Conservation (phyloP, 1,284 basidiomycete genomes). For the Abortiporus biennis region DNA sequence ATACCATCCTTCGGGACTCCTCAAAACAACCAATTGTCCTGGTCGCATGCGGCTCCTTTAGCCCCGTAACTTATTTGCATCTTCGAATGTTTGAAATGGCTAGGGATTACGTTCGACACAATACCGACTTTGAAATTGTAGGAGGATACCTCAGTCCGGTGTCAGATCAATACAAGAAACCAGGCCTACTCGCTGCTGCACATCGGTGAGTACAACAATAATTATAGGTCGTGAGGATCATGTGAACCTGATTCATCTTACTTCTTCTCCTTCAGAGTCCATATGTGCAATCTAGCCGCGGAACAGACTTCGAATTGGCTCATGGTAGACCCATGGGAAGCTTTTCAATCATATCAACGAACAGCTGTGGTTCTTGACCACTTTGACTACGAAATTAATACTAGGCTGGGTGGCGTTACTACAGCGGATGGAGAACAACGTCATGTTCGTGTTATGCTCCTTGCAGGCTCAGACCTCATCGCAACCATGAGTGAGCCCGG, state of each 20-base stretch:
- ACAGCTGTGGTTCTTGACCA: slow-evolving; percentile 96
- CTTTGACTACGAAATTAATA: slow-evolving; percentile 92
- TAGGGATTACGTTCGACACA: slow-evolving; percentile 89
- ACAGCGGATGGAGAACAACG: slow-evolving; percentile 61
- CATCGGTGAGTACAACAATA: slow-evolving; percentile 58
- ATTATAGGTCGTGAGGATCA: not conserved
- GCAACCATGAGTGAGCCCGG: slow-evolving; percentile 99
- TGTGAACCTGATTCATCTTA: not conserved
- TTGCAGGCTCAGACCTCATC: slow-evolving; percentile 96
- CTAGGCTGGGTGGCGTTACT: slow-evolving; percentile 63
- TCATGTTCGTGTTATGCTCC: slow-evolving; percentile 79
- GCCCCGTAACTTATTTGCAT: slow-evolving; percentile 76
- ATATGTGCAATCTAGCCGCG: slow-evolving; percentile 85
- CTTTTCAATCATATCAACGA: slow-evolving; percentile 89
- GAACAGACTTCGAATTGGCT: slow-evolving; percentile 76
- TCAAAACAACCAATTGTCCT: slow-evolving; percentile 69
- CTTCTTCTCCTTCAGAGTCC: slow-evolving; percentile 44
- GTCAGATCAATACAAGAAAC: slow-evolving; percentile 90
- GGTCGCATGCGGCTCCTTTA: slow-evolving; percentile 79
- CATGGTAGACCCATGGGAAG: slow-evolving; percentile 98
- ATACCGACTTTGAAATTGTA: slow-evolving; percentile 89
- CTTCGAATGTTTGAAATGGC: slow-evolving; percentile 99
- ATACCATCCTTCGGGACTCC: slow-evolving; percentile 50
- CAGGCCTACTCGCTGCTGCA: slow-evolving; percentile 74
- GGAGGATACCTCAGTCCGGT: slow-evolving; percentile 95